Base-by-base conservation (phyloP, 768 basidiomycete species). In the Strobilomyces echinocephalus region DNA sequence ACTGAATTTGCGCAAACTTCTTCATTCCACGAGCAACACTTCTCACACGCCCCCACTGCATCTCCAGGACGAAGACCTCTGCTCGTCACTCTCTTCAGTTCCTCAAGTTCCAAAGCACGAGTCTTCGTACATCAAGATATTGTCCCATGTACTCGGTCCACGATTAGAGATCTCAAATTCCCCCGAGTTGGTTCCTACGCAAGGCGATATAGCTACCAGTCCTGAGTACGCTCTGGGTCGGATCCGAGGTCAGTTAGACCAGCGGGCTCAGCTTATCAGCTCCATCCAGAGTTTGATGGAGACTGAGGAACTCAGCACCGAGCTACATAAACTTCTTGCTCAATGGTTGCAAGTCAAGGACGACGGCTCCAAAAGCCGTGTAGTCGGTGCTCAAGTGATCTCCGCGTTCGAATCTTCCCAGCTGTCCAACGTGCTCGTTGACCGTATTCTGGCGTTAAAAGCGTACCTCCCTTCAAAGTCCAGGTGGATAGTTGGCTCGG, bases 401-500 rank as follows among this genome's bases (percentile, higher is more conserved):
- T 59, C 74, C 21, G 68, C 67, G 24, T 75, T 89, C 12, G 73
- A 80, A 59, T 72, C 73, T 16, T 54, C 75, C 1, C 59, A 73
- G 16, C 44, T 70, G 45, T 55, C 68, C 8, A 74, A 78, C 54
- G 68, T 77, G 5, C 70, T 77, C 9, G 81, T 79, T 5, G 71
- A 81, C 38, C 77, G 76, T 28, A 77, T 91, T 42, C 77, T 91
- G 35, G 63, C 77, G 15, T 73, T 88, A 11, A 77, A 78, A 38
- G 71, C 80, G 18, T 80, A 85, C 60, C 82, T 97, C 60, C 73
- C 81, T 39, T 74, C 83, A 8, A 76, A 76, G 35, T 93, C 91
- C 8, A 79, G 90, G 54, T 99, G 97, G 97, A 98, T 99, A 70
- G 88, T 99, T 61, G 94, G 95, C 18, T 97, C 95, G 18, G 97